Percentiles rank a stretch among this genome's conserved stretches.
phyloP scores from a whole-genome alignment of 257 asterid genomes.

The Thymus quinquecostatus region DNA sequence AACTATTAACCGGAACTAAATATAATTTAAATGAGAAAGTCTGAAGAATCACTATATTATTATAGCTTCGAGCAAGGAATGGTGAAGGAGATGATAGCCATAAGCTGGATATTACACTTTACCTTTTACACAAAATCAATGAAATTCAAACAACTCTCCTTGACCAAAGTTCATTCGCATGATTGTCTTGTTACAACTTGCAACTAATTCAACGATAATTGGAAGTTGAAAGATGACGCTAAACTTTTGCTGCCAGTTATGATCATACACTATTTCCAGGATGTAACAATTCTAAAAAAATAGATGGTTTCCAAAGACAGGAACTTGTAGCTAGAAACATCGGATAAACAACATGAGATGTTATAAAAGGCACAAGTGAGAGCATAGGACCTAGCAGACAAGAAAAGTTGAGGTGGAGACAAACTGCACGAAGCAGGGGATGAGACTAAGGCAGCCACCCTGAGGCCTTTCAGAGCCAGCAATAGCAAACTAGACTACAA shows the following conservation, averaged over 20 bases:
- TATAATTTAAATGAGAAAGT: not conserved
- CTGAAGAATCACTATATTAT: not conserved
- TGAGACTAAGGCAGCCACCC: not conserved
- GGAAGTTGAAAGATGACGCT: not conserved
- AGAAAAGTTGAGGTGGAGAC: constrained; percentile 9
- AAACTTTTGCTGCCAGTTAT: not conserved
- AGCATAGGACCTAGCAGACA: not conserved
- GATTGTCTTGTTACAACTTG: constrained; percentile 16
- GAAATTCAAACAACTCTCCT: not conserved
- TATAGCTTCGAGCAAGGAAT: not conserved
- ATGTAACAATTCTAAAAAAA: constrained; percentile 6
- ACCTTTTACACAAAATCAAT: not conserved
- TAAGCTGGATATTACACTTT: not conserved
- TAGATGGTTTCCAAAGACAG: not conserved
- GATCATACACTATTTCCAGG: not conserved
- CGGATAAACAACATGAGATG: not conserved
- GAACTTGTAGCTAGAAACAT: not conserved
- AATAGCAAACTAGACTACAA: not conserved
- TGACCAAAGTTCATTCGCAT: not conserved
- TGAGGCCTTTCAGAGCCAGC: not conserved
- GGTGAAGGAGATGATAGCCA: not conserved
- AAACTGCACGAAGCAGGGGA: not conserved
- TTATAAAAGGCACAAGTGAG: not conserved
- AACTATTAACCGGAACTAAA: not conserved
- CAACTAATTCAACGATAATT: not conserved